Evolutionary conservation across 192 early-diverging fungal species (phyloP), one percentile per base, ranked within the genome.

Genomic region (Linderina pennispora): DNA sequence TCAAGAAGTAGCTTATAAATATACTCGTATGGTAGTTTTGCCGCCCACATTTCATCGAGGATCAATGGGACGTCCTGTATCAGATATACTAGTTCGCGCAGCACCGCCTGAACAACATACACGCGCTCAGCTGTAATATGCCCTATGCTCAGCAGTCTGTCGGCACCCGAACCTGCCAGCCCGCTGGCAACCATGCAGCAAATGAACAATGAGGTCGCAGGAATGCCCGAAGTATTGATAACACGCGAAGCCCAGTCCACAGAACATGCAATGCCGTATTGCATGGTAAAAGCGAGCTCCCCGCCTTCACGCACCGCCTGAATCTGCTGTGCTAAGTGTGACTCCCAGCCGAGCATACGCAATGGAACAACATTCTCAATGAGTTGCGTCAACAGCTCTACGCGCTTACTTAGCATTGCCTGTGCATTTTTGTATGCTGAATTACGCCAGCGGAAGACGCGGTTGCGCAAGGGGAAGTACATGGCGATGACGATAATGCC

Each of bases 31-130:
- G 65, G 51, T 7, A 33, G 54, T 22, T 34, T 35, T 3, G 65
- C 65, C 1, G 53, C 41, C 59, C 59, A 62, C 65, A 58, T 62
- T 32, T 46, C 32, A 36, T 69, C 65, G 16, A 69, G 47, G 3
- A 54, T 50, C 11, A 62, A 59, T 0, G 65, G 65, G 5, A 49
- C 46, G 49, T 69, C 65, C 18, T 58, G 57, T 0, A 69, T 37
- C 39, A 62, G 35, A 16, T 58, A 59, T 4, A 69, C 42, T 15
- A 69, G 46, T 20, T 69, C 59, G 20, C 65, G 49, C 43, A 69
- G 20, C 21, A 58, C 43, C 1, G 54, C 41, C 39, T 69, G 65
- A 6, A 62, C 59, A 13, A 69, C 37, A 34, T 43, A 62, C 2
- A 69, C 65, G 1, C 45, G 49, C 23, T 69, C 58, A 0, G 50